Conservation (phyloP, 2,329 filamentous ascomycete species). For the Hypoxylon sp. region DNA sequence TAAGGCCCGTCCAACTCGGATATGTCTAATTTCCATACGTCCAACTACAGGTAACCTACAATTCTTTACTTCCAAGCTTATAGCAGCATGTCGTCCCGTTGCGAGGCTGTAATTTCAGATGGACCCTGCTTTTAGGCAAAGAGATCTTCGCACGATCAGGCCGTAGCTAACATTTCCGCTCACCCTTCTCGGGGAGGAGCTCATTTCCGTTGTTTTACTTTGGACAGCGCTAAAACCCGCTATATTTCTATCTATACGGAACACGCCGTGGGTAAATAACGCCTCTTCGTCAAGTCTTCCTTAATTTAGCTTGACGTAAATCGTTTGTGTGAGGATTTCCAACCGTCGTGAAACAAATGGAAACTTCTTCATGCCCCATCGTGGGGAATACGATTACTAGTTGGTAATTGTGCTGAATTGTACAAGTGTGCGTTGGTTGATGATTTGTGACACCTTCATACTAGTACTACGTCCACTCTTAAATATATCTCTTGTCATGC, state of each 20-base stretch:
- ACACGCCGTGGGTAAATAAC: constrained; percentile 3
- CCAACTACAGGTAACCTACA: constrained; percentile 3
- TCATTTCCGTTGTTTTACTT: constrained; percentile 43
- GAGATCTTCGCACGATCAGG: constrained; percentile 29
- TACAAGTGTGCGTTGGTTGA: constrained; percentile 20
- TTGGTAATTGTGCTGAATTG: constrained; percentile 12
- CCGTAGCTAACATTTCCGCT: constrained; percentile 16
- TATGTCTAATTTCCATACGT: constrained; percentile 23
- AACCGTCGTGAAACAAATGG: constrained; percentile 18
- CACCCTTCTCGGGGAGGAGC: constrained; percentile 30
- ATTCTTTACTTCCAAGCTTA: neutral
- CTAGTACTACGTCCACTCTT: constrained; percentile 17
- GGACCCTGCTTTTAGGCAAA: constrained; percentile 17
- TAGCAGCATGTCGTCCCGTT: constrained; percentile 12
- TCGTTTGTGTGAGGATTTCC: constrained; percentile 17
- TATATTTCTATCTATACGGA: constrained; percentile 33
- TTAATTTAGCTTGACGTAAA: constrained; percentile 15
- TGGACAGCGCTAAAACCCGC: constrained; percentile 27
- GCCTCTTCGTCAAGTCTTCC: constrained; percentile 16
- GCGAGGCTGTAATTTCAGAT: constrained; percentile 23
- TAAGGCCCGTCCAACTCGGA: constrained; percentile 15
- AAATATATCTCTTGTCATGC: constrained; percentile 31
- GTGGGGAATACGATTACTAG: constrained; percentile 13
- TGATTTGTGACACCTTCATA: neutral
- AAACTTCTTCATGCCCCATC: constrained; percentile 2